Evolutionary conservation across 129 eudicot species (phyloP), one percentile per base, ranked within the genome.

Genomic region (Pulicaria dysenterica): DNA sequence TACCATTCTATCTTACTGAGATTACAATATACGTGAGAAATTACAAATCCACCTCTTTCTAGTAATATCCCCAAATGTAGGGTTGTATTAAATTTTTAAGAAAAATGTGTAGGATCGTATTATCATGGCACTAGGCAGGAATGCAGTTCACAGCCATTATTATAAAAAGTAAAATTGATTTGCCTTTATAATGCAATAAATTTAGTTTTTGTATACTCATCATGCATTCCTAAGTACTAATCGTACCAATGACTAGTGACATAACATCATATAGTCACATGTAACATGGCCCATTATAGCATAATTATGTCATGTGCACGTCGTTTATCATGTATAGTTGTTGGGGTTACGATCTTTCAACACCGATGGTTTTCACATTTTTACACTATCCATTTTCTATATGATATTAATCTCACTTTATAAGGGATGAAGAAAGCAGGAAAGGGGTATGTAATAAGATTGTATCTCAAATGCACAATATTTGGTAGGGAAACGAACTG

Each of bases 231-330:
- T 17, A 16, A 64, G 3, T 43, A 3, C 7, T 46, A 45, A 57
- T 19, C 8, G 14, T 41, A 36, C 43, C 34, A 12, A 39, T 38
- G 56, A 71, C 24, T 38, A 41, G 43, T 56, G 43, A n/a, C 42
- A 42, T 71, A 41, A 13, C 37, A 71, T 71, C 19, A 37, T 14
- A 13, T 6, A 16, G 70, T 31, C 72, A 19, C 72, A 65, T 74
- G 65, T 74, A 64, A 42, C 36, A 53, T 50, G 67, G 48, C 46
- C 59, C 16, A 24, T 6, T 15, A 45, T 72, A 37, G 37, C 8
- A 59, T 64, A 53, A 51, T 41, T 24, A 42, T 34, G 43, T 44
- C 79, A 53, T 64, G 65, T 74, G 72, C 79, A 53, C 64, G 43
- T 8, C 70, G 7, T 64, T 51, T 53, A 43, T 42, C 14, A 10